Conservation (phyloP, 768 basidiomycete genomes). For the Gloeostereum incarnatum region DNA sequence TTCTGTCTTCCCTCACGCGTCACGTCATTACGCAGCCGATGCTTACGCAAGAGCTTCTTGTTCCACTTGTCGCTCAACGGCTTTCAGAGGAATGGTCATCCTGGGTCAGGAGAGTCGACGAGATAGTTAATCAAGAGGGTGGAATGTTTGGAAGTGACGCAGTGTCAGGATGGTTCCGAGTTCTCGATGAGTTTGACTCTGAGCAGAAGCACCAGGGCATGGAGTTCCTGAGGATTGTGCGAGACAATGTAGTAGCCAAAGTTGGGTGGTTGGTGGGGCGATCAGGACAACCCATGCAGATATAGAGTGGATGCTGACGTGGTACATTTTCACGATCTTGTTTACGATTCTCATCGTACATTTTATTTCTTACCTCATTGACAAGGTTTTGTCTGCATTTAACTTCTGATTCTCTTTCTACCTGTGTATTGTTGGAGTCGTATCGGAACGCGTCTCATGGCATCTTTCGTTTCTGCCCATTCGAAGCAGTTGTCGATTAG, state of each 20-base stretch:
- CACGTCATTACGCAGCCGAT: slow-evolving; percentile 63
- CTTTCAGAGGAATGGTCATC: slow-evolving; percentile 68
- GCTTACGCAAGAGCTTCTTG: slow-evolving; percentile 51
- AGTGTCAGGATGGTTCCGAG: slow-evolving; percentile 59
- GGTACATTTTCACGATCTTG: too few relatives aligned
- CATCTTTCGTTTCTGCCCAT: too few relatives aligned
- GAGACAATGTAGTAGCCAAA: slow-evolving; percentile 61
- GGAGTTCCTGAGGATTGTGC: slow-evolving; percentile 25
- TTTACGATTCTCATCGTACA: too few relatives aligned
- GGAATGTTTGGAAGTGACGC: slow-evolving; percentile 76
- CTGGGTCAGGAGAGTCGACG: slow-evolving; percentile 66
- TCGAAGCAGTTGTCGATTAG: too few relatives aligned
- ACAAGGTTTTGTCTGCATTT: too few relatives aligned
- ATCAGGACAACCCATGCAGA: slow-evolving; percentile 5
- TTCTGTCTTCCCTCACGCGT: slow-evolving; percentile 59
- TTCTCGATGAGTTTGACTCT: slow-evolving; percentile 57
- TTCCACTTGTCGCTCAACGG: slow-evolving; percentile 50
- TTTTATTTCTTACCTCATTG: too few relatives aligned
- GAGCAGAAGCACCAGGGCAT: slow-evolving; percentile 29
- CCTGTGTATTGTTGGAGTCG: too few relatives aligned
- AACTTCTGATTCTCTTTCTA: too few relatives aligned
- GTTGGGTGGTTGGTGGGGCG: slow-evolving; percentile 75
- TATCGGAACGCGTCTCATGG: too few relatives aligned
- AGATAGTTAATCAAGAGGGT: slow-evolving; percentile 58
- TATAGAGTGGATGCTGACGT: too few relatives aligned